phyloP scores from a whole-genome alignment of 352 stramenopile genomes.

The Thraustochytrium sp. region DNA sequence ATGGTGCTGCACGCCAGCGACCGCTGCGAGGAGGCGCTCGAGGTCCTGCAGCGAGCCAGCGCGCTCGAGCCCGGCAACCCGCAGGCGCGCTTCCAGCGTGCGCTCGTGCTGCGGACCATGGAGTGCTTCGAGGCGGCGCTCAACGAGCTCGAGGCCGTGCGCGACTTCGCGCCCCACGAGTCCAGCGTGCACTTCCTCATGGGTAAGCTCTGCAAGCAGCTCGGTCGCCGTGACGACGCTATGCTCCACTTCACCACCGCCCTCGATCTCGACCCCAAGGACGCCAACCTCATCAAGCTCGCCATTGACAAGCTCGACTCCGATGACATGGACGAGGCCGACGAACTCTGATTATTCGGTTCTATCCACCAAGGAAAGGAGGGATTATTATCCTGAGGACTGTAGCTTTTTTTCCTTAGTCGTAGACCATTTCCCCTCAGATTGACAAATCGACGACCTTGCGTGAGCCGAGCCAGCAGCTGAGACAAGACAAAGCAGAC shows the following conservation, averaged over 20 bases:
- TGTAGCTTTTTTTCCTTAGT: too few relatives aligned
- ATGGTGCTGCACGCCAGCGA: constrained; percentile 86
- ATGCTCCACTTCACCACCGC: constrained; percentile 92
- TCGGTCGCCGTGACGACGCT: constrained; percentile 78
- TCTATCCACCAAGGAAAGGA: not conserved
- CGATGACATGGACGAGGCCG: constrained; percentile 38
- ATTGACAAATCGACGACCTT: too few relatives aligned
- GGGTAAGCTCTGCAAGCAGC: constrained; percentile 81
- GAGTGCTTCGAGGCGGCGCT: constrained; percentile 84
- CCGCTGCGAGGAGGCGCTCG: constrained; percentile 71
- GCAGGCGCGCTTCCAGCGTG: constrained; percentile 84
- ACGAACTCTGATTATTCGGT: not conserved
- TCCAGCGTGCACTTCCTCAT: constrained; percentile 93
- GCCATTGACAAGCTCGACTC: constrained; percentile 72
- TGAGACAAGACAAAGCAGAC: too few relatives aligned
- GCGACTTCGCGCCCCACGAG: constrained; percentile 86
- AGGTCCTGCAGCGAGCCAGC: constrained; percentile 74
- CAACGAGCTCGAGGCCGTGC: constrained; percentile 79
- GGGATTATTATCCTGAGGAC: too few relatives aligned
- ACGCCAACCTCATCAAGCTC: constrained; percentile 91
- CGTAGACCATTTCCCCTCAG: too few relatives aligned
- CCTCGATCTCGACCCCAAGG: constrained; percentile 92
- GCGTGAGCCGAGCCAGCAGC: too few relatives aligned
- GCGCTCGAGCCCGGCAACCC: constrained; percentile 84
- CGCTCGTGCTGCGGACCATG: constrained; percentile 85